These are phyloP conservation scores for Beauveria australis DNA, from an alignment of 2,329 filamentous ascomycete genomes.

Conservation along the genomic window DNA sequence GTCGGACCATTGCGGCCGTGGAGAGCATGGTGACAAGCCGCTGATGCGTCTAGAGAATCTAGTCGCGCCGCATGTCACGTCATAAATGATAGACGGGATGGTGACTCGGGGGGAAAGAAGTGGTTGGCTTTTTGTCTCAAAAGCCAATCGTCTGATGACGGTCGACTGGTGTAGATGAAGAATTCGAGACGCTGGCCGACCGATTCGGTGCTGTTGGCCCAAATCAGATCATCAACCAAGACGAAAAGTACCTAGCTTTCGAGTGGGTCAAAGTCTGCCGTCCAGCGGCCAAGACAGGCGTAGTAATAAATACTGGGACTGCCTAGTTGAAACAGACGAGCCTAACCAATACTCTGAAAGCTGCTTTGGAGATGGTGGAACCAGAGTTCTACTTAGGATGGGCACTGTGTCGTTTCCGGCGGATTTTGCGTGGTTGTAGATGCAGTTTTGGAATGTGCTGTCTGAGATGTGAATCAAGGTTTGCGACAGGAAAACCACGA, in stretches of 20 bases:
- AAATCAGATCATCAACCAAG: not conserved
- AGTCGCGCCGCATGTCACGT: slow-evolving; percentile 6
- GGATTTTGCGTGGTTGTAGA: not conserved
- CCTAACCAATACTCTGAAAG: not conserved
- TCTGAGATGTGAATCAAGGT: not conserved
- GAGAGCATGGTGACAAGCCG: slow-evolving; percentile 1
- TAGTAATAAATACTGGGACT: not conserved
- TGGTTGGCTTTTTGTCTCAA: not conserved
- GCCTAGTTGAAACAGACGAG: not conserved
- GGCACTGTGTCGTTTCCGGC: slow-evolving; percentile 2
- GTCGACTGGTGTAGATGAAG: not conserved
- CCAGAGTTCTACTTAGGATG: not conserved
- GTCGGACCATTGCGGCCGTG: not conserved
- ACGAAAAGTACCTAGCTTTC: not conserved
- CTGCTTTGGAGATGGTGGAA: not conserved
- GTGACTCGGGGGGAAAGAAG: no score
- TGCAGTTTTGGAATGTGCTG: not conserved
- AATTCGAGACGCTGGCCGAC: not conserved
- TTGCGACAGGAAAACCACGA: not conserved
- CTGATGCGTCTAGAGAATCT: not conserved
- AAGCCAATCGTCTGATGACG: not conserved
- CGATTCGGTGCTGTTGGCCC: not conserved
- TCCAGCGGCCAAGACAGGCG: not conserved
- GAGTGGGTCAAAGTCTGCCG: slow-evolving; percentile 1
- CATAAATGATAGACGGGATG: not conserved